These are phyloP conservation scores for Globisporangium alternatum DNA, from an alignment of 352 stramenopile species.

Conservation along the genomic window DNA sequence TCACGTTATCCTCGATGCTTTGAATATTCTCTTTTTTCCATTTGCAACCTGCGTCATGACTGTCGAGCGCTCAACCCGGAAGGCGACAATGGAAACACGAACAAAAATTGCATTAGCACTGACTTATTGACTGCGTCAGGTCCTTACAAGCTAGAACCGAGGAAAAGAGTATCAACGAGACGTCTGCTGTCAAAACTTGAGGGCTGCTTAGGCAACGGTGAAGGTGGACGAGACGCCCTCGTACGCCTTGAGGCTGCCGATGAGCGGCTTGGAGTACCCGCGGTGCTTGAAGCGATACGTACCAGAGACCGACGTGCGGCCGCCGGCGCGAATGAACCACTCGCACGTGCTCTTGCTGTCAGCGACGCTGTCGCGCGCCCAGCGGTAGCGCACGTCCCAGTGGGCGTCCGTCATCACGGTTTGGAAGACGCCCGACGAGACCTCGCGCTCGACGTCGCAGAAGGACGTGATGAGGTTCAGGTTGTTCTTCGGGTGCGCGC, in stretches of 20 bases:
- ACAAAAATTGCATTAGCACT: not conserved
- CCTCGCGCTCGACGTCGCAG: slow-evolving; percentile 43
- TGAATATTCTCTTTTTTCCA: not conserved
- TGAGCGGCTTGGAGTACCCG: slow-evolving; percentile 36
- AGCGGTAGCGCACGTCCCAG: slow-evolving; percentile 51
- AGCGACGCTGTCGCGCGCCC: slow-evolving; percentile 23
- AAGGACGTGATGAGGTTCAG: slow-evolving; percentile 38
- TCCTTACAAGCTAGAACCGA: not conserved
- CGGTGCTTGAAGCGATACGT: slow-evolving; percentile 46
- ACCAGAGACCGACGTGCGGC: slow-evolving; percentile 28
- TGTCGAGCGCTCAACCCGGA: not conserved
- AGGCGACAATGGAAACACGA: not conserved
- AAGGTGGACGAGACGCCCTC: slow-evolving; percentile 31
- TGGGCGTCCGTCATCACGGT: slow-evolving; percentile 49
- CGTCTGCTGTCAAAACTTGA: not conserved
- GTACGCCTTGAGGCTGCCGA: slow-evolving; percentile 29
- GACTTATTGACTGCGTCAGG: not conserved
- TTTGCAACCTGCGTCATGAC: not conserved
- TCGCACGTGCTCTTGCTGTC: slow-evolving; percentile 47
- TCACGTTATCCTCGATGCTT: not conserved
- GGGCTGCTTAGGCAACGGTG: slow-evolving; percentile 14
- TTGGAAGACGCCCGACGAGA: slow-evolving; percentile 18
- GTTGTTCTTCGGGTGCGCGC: slow-evolving; percentile 49
- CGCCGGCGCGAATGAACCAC: slow-evolving; percentile 38
- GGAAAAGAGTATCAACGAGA: not conserved